Evolutionary conservation across 805 yeast species (phyloP), one percentile per base, ranked within the genome.

Genomic region (Isabelozyma pseudorhagii): DNA sequence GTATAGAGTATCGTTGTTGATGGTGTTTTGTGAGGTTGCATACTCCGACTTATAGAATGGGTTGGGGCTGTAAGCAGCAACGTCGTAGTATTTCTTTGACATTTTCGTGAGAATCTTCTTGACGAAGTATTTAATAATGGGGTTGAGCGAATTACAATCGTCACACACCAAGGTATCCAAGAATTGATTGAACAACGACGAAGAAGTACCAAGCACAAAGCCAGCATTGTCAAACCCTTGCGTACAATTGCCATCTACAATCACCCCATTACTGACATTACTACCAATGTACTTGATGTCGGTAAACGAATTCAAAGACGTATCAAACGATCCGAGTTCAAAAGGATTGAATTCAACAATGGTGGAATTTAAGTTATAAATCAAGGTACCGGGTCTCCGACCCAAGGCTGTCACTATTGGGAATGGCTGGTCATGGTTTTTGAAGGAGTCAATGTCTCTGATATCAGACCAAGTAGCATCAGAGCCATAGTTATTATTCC

Each of bases 311-410:
- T 70, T 66, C 45, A 73, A 58, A 5, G 74, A 66, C 10, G 70
- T 62, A 50, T 73, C 77, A 52, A 66, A 72, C 1, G 75, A 68
- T 4, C 77, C 78, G 64, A 72, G 62, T 53, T 73, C 78, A 50
- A 59, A 73, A 4, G 78, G 75, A 46, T 69, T 71, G 52, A 72
- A 67, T 51, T 73, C 78, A 38, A 72, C 57, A 2, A 71, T 64
- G 2, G 77, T 71, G 11, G 76, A 68, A 56, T 72, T 69, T 46
- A 62, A 51, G 52, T 64, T 61, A 52, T 66, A 69, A 1, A 54
- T 62, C 11, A 60, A 34, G 5, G 71, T 59, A 1, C 62, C 64
- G 4, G 76, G 75, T 27, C 57, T 56, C 40, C 77, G 59, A 8
- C 73, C 78, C 40, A 70, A 50, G 1, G 75, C 68, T 5, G 66